Evolutionary conservation across 1,139 yeast species (phyloP).

Genomic region (Geotrichum aggregatum): DNA sequence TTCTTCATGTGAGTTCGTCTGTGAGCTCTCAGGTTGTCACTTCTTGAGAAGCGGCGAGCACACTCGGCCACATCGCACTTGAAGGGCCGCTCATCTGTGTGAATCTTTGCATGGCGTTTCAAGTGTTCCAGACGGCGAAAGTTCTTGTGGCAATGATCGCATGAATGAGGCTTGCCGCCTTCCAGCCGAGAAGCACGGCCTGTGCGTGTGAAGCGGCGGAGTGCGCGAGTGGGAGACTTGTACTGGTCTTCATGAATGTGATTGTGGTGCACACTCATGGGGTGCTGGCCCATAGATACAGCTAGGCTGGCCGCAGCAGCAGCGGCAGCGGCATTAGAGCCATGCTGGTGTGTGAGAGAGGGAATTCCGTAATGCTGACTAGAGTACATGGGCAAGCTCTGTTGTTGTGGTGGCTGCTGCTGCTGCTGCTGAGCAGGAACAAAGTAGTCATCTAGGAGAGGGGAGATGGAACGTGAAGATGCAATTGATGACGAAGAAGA

Average conservation of each 20-base stretch:
- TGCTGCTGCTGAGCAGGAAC: slow-evolving; percentile 8
- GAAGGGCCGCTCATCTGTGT: slow-evolving; percentile 83
- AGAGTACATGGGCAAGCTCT: slow-evolving; percentile 7
- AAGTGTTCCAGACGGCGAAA: slow-evolving; percentile 93
- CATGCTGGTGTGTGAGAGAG: slow-evolving; percentile 1
- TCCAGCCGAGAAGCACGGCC: slow-evolving; percentile 15
- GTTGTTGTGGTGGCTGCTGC: slow-evolving; percentile 7
- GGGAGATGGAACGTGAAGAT: slow-evolving; percentile 21
- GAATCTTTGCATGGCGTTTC: slow-evolving; percentile 83
- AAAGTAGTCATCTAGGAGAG: slow-evolving; percentile 10
- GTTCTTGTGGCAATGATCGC: slow-evolving; percentile 60
- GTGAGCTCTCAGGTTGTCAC: slow-evolving; percentile 77
- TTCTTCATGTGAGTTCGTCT: slow-evolving; percentile 65
- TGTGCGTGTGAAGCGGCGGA: slow-evolving; percentile 11
- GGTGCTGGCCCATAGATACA: slow-evolving; percentile 6
- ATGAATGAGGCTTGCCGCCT: slow-evolving; percentile 60
- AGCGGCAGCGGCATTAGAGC: slow-evolving; percentile 7
- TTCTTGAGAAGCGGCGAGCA: slow-evolving; percentile 67
- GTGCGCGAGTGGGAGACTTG: slow-evolving; percentile 16
- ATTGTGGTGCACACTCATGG: not conserved
- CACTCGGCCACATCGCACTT: slow-evolving; percentile 65
- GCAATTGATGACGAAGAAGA: slow-evolving; percentile 20
- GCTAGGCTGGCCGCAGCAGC: slow-evolving; percentile 23
- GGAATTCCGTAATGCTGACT: slow-evolving; percentile 10
- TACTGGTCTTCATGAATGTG: not conserved